A percentile compares a stretch with the other conserved stretches of the same genome.
Evolutionary conservation across 306 rosid genomes (phyloP).

Genomic region (Inga oerstediana): DNA sequence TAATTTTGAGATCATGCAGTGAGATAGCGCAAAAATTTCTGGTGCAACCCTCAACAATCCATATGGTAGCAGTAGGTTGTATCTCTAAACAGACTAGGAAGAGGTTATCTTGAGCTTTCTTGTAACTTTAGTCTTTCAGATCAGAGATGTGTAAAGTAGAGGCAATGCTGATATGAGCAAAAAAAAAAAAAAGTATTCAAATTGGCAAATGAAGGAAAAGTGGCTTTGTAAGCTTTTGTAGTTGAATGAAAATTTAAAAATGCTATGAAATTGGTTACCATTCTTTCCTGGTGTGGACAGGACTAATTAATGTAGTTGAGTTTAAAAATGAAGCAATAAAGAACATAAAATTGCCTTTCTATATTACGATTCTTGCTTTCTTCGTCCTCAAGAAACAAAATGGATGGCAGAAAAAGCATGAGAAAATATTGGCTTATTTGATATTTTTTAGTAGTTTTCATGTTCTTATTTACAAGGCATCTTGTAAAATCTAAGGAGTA

Average conservation of each 20-base stretch:
- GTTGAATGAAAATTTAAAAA: neutral
- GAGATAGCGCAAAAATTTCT: slow-evolving; percentile 31
- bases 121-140: slow-evolving; percentile 30
- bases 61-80: slow-evolving; percentile 19
- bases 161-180: neutral
- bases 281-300: slow-evolving; percentile 43
- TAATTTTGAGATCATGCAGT: slow-evolving; percentile 36
- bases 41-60: slow-evolving; percentile 36
- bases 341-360: slow-evolving; percentile 1
- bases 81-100: slow-evolving; percentile 8
- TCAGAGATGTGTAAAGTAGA: slow-evolving; percentile 15
- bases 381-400: neutral
- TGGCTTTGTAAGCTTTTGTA: slow-evolving; percentile 11
- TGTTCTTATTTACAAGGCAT: neutral
- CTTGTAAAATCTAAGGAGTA: neutral
- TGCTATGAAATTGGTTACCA: slow-evolving; percentile 23
- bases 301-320: slow-evolving; percentile 34
- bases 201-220: slow-evolving; percentile 3
- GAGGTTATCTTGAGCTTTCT: slow-evolving; percentile 29
- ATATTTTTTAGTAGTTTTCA: neutral
- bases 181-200: neutral
- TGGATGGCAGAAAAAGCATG: neutral
- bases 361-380: neutral
- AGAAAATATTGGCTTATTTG: neutral
- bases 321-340: slow-evolving; percentile 31